Evolutionary conservation across 176 grass and related monocot genomes (phyloP).

Genomic region (Triticum dicoccoides): DNA sequence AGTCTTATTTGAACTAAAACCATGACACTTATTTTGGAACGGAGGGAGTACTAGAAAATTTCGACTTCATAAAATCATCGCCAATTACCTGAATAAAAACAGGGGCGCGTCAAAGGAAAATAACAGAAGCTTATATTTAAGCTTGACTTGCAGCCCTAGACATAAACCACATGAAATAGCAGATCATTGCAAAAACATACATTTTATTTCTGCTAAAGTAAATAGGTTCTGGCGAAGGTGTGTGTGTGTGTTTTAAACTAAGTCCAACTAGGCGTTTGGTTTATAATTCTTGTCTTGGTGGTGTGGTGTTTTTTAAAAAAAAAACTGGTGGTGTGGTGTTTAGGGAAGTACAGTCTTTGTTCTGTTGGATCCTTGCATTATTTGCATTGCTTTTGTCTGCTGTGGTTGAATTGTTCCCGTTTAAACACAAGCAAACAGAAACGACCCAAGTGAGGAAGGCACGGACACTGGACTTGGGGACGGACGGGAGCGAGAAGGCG

Average conservation of each 20-base stretch:
- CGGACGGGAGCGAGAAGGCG: slow-evolving; percentile 72
- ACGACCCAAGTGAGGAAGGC: not conserved
- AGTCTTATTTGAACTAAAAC: too few species aligned
- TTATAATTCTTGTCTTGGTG: not conserved
- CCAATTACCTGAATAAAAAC: not conserved
- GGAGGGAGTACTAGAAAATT: not conserved
- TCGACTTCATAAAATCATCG: not conserved
- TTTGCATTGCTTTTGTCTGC: not conserved
- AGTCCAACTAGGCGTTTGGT: too few species aligned
- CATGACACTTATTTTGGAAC: too few species aligned
- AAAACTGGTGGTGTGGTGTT: not conserved
- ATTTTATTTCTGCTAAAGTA: not conserved
- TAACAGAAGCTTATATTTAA: not conserved
- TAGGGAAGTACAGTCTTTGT: not conserved
- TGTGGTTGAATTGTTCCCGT: not conserved
- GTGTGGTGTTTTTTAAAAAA: not conserved
- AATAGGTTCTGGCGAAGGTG: not conserved
- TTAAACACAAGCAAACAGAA: not conserved
- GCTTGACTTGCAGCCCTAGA: not conserved
- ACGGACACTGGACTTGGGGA: slow-evolving; percentile 69
- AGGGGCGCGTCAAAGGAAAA: not conserved
- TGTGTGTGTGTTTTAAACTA: too few species aligned
- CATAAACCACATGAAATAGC: not conserved
- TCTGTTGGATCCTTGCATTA: not conserved
- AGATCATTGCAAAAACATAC: not conserved